Percentiles rank a stretch among this genome's conserved stretches.
These are phyloP conservation scores for Cryptosporidium parvum DNA, from an alignment of 169 alveolate genomes.

Conservation along the genomic window DNA sequence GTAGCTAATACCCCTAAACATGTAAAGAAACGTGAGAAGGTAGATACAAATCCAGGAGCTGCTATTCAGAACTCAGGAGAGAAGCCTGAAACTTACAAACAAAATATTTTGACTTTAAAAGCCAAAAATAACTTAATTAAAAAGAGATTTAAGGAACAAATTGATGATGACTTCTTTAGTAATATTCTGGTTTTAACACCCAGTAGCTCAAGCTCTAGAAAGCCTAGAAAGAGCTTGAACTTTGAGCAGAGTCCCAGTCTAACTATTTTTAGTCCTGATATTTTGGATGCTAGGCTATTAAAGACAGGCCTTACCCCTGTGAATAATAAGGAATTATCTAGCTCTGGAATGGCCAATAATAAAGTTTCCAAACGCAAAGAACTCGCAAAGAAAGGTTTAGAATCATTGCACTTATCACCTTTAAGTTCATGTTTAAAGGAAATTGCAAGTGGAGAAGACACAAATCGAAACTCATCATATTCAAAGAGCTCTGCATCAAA, in stretches of 20 bases:
- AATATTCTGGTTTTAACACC: constrained; percentile 36
- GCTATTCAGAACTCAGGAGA: background rate
- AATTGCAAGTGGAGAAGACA: constrained; percentile 32
- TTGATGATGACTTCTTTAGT: constrained; percentile 35
- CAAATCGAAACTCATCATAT: constrained; percentile 15
- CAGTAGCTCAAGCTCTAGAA: constrained; percentile 27
- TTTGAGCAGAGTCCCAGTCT: background rate
- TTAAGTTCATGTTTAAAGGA: constrained; percentile 19
- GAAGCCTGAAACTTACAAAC: constrained; percentile 1
- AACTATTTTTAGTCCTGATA: constrained; percentile 4
- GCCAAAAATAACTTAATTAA: constrained; percentile 30
- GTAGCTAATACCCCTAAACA: background rate
- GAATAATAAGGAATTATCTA: constrained; percentile 4
- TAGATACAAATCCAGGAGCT: background rate
- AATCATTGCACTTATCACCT: constrained; percentile 27
- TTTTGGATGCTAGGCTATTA: background rate
- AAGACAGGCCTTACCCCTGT: constrained; percentile 60
- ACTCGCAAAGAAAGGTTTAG: background rate
- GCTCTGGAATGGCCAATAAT: background rate
- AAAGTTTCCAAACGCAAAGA: constrained; percentile 37
- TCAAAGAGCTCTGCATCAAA: constrained; percentile 33
- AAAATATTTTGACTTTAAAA: constrained; percentile 23
- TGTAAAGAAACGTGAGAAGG: background rate
- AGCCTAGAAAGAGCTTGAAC: background rate
- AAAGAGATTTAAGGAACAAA: constrained; percentile 24